Conservation (phyloP, 495 filamentous ascomycete genomes). For the Eremomyces bilateralis region DNA sequence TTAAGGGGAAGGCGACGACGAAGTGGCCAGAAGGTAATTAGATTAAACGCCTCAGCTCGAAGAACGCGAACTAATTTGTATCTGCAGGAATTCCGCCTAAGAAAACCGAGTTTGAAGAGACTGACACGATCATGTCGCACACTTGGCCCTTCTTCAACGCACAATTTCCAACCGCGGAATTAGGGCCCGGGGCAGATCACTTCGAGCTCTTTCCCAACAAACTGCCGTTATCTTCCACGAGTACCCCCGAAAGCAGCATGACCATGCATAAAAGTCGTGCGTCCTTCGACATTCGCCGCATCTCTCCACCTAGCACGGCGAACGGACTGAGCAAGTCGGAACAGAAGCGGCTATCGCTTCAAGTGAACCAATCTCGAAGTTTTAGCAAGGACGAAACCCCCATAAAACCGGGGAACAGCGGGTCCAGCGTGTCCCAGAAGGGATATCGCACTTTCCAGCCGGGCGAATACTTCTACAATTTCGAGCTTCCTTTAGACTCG, state of each 20-base stretch:
- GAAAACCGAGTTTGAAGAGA: constrained; percentile 67
- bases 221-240: constrained; percentile 15
- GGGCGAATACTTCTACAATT: constrained; percentile 84
- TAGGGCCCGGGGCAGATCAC: constrained; percentile 44
- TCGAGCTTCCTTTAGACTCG: constrained; percentile 85
- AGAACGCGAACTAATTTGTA: neutral
- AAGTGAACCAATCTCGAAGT: constrained; percentile 62
- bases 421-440: constrained; percentile 49
- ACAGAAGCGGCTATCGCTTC: constrained; percentile 48
- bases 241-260: neutral
- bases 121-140: constrained; percentile 52
- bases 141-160: constrained; percentile 71
- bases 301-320: constrained; percentile 28
- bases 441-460: constrained; percentile 79
- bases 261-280: constrained; percentile 1
- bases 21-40: constrained; percentile 82
- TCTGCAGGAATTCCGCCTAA: constrained; percentile 61
- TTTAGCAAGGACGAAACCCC: constrained; percentile 61
- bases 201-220: constrained; percentile 21
- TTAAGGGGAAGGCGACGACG: constrained; percentile 67
- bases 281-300: constrained; percentile 7
- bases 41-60: neutral
- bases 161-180: constrained; percentile 34
- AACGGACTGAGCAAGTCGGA: constrained; percentile 26
- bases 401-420: no score